phyloP scores from a whole-genome alignment of 2,329 filamentous ascomycete species.

The Moelleriella libera region DNA sequence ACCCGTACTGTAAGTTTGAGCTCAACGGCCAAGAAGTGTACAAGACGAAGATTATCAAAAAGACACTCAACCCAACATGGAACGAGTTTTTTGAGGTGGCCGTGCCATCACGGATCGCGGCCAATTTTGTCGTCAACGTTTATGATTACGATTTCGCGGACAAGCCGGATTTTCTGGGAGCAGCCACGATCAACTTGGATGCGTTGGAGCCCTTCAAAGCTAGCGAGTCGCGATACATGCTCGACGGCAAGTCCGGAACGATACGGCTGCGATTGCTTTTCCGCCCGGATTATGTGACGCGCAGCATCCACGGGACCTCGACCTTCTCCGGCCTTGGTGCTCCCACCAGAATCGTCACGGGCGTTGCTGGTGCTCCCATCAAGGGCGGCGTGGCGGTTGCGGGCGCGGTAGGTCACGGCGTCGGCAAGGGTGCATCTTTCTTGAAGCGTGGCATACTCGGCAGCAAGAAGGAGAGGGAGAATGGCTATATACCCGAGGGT shows the following conservation, averaged over 20 bases:
- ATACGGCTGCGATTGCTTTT: conserved; percentile 79
- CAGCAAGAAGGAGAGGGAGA: conserved; percentile 51
- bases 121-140: conserved; percentile 70
- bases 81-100: conserved; percentile 88
- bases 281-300: conserved; percentile 80
- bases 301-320: conserved; percentile 75
- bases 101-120: conserved; percentile 70
- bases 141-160: conserved; percentile 97
- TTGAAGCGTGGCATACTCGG: conserved; percentile 71
- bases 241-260: conserved; percentile 82
- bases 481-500: conserved; percentile 28
- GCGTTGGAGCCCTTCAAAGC: conserved; percentile 73
- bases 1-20: conserved; percentile 91
- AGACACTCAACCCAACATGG: conserved; percentile 88
- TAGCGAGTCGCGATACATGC: conserved; percentile 56
- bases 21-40: conserved; percentile 80
- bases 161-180: conserved; percentile 82
- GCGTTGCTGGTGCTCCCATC: conserved; percentile 74
- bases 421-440: conserved; percentile 84
- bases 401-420: conserved; percentile 57
- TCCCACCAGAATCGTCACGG: conserved; percentile 76
- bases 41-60: conserved; percentile 95
- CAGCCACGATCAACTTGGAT: conserved; percentile 60
- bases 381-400: conserved; percentile 76
- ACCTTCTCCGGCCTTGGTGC: conserved; percentile 84